phyloP scores from a whole-genome alignment of 2,329 filamentous ascomycete genomes.

The Pseudopithomyces chartarum region DNA sequence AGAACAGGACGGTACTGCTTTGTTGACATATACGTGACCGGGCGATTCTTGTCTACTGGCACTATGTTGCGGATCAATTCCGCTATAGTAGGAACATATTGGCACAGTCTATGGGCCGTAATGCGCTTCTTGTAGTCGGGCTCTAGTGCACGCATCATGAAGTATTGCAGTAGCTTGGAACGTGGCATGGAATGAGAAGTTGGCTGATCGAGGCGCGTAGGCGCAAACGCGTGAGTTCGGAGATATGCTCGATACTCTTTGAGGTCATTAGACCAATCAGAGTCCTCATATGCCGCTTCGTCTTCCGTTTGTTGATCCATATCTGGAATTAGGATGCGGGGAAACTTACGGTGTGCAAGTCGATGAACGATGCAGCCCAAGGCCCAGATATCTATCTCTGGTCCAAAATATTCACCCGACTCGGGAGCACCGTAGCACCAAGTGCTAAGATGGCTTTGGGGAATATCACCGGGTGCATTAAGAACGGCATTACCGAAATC shows the following conservation, averaged over 20 bases:
- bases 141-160: constrained; percentile 4
- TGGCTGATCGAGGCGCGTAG: neutral
- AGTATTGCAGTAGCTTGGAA: constrained; percentile 1
- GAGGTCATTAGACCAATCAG: neutral
- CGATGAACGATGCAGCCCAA: constrained; percentile 2
- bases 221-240: neutral
- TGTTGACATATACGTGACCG: neutral
- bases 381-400: constrained; percentile 1
- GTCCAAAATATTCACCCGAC: neutral
- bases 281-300: neutral
- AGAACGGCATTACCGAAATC: neutral
- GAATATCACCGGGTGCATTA: neutral
- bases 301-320: neutral
- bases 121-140: neutral
- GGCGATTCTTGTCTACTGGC: neutral
- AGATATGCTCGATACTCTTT: neutral
- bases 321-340: neutral
- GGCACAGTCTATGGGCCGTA: neutral
- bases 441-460: neutral
- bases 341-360: neutral
- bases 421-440: neutral
- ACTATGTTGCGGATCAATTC: neutral
- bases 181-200: neutral
- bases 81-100: neutral
- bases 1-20: neutral